Percentiles rank a stretch among this genome's conserved stretches.
Evolutionary conservation across 2,329 filamentous ascomycete species (phyloP).

Genomic region (Capronia epimyces): DNA sequence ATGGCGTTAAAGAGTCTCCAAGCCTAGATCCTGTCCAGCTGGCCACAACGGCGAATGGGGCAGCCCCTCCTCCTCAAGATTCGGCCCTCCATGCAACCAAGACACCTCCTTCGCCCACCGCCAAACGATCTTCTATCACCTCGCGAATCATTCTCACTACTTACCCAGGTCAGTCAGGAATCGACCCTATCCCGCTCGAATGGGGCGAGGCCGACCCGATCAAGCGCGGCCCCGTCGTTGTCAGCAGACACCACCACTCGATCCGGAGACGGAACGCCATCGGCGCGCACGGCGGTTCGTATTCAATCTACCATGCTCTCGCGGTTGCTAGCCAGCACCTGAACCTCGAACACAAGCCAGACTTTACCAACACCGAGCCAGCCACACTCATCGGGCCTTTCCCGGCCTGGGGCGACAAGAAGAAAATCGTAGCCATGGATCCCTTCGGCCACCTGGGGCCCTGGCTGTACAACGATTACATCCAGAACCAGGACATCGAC

Average conservation of each 20-base stretch:
- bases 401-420: conserved; percentile 78
- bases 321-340: conserved; percentile 89
- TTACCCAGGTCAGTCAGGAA: conserved; percentile 89
- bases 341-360: conserved; percentile 70
- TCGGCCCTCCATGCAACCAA: conserved; percentile 8
- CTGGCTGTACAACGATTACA: conserved; percentile 74
- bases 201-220: conserved; percentile 77
- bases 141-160: conserved; percentile 69
- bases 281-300: conserved; percentile 77
- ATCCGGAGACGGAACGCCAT: conserved; percentile 73
- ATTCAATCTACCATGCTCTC: conserved; percentile 91
- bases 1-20: conserved; percentile 21
- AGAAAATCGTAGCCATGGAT: conserved; percentile 98
- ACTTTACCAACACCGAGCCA: conserved; percentile 82
- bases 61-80: conserved; percentile 16
- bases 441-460: conserved; percentile 82
- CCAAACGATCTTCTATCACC: conserved; percentile 31
- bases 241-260: conserved; percentile 68
- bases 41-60: conserved; percentile 18
- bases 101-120: conserved; percentile 19
- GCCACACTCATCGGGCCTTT: conserved; percentile 85
- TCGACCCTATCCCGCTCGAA: conserved; percentile 80
- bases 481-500: conserved; percentile 69
- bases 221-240: conserved; percentile 79
- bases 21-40: conserved; percentile 26